Base-by-base conservation (phyloP, 108 stramenopile genomes). In the Epithemia pelagica region DNA sequence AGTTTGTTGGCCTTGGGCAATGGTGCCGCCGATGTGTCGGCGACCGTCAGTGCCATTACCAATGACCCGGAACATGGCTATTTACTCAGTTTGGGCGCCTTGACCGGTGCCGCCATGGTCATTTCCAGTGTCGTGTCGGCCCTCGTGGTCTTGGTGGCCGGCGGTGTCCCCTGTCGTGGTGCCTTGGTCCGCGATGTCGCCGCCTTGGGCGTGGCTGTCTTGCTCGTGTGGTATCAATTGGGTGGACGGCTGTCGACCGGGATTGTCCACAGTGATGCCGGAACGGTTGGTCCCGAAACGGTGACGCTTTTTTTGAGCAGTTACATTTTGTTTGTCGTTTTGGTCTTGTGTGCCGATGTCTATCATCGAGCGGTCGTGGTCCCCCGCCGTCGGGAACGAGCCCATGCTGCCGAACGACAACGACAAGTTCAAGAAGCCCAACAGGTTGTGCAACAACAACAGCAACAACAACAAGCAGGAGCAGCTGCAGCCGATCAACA, bases 1-100 rank as follows among this genome's bases (percentile, higher is more conserved):
- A 92, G 96, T 0, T 72, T 97, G 15, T 74, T 99, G 62, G 96
- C 98, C 2, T 71, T 99, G 56, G 98, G 98, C 24, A 99, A 99
- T 82, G 98, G 98, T 19, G 96, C 98, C 8, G 92, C 96, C 20
- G 98, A 99, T 70, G 96, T 97, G 0, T 83, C 79, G 52, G 92
- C 96, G 2, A 91, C 95, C 26, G 81, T 97, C 32, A 88, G 87
- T 52, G 95, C 95, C 28, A 83, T 97, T 30, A 63, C 65, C 2
- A 67, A 54, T 7, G 86, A 89, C 71, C 75, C 71, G 3, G 82
- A 77, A 25, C 82, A 92, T 68, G 96, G 97, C 25, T 92, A 95
- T 59, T 70, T 78, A 60, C 75, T 92, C 65, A 77, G 77, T 66
- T 70, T 99, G 67, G 95, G 96, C 10, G 96, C 95, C 26, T 74